Evolutionary conservation across 306 rosid genomes (phyloP).

Genomic region (Glycine tomentella): DNA sequence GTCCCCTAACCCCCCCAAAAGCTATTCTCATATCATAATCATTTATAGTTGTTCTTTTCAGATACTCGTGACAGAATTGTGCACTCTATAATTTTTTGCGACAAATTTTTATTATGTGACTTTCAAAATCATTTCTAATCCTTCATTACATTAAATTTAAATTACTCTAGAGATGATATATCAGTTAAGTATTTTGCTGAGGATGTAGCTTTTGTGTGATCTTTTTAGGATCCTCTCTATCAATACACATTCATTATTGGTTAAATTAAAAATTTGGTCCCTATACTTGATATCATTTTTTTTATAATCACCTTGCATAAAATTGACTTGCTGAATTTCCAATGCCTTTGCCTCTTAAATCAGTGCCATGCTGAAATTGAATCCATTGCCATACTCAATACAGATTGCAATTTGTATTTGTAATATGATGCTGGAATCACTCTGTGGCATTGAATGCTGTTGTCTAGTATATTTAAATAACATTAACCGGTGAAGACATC

Average conservation of each 20-base stretch:
- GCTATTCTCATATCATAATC: too few species aligned
- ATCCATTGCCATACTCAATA: not conserved
- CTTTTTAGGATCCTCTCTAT: constrained; percentile 4
- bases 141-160: not conserved
- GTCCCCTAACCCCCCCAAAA: too few species aligned
- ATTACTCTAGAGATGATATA: constrained; percentile 28
- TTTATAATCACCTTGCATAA: not conserved
- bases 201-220: constrained; percentile 13
- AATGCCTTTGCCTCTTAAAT: not conserved
- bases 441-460: constrained; percentile 7
- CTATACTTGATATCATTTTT: not conserved
- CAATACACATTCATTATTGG: not conserved
- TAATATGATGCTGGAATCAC: constrained; percentile 13
- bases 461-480: constrained; percentile 8
- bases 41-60: too few species aligned
- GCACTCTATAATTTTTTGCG: not conserved
- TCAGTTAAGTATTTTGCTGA: not conserved
- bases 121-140: not conserved
- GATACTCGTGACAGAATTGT: too few species aligned
- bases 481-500: constrained; percentile 11
- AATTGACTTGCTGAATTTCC: not conserved
- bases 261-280: not conserved
- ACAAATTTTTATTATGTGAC: not conserved
- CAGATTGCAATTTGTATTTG: not conserved
- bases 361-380: not conserved